Evolutionary conservation across 139 green algal species (phyloP).

Genomic region (Chlorella sp.): DNA sequence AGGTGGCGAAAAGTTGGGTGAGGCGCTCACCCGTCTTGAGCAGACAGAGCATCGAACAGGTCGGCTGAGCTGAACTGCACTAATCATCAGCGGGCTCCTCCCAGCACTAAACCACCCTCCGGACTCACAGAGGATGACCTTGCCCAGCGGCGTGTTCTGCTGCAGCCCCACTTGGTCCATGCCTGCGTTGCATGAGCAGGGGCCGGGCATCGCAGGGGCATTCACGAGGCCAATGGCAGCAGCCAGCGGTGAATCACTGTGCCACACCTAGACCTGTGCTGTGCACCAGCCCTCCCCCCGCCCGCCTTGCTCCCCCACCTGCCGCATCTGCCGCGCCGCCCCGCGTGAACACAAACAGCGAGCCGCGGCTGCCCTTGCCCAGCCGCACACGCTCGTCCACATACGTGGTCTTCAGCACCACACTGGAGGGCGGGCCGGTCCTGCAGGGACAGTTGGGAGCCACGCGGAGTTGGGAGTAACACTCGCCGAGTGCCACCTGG

Average conservation of each 20-base stretch:
- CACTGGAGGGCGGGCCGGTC: slow-evolving; percentile 66
- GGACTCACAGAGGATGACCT: slow-evolving; percentile 38
- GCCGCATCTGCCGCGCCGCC: slow-evolving; percentile 66
- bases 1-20: not conserved
- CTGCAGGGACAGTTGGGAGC: too few relatives aligned
- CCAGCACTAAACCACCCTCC: too few relatives aligned
- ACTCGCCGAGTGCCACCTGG: too few relatives aligned
- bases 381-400: slow-evolving; percentile 82
- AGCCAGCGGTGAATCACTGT: too few relatives aligned
- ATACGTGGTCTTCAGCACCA: slow-evolving; percentile 85
- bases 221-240: too few relatives aligned
- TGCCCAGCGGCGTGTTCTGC: slow-evolving; percentile 37
- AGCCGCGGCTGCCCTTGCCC: slow-evolving; percentile 75
- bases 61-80: too few relatives aligned
- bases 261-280: not conserved
- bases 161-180: slow-evolving; percentile 70
- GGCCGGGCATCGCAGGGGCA: too few relatives aligned
- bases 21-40: too few relatives aligned
- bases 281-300: not conserved
- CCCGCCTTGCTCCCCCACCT: slow-evolving; percentile 20
- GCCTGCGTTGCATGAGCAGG: too few relatives aligned
- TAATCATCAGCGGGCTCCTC: too few relatives aligned
- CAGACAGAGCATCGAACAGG: too few relatives aligned
- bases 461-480: too few relatives aligned
- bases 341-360: slow-evolving; percentile 82